Percentiles rank a stretch among this genome's conserved stretches.
Evolutionary conservation across 2,329 filamentous ascomycete genomes (phyloP).

Genomic region (Trichoderma citrinoviride): DNA sequence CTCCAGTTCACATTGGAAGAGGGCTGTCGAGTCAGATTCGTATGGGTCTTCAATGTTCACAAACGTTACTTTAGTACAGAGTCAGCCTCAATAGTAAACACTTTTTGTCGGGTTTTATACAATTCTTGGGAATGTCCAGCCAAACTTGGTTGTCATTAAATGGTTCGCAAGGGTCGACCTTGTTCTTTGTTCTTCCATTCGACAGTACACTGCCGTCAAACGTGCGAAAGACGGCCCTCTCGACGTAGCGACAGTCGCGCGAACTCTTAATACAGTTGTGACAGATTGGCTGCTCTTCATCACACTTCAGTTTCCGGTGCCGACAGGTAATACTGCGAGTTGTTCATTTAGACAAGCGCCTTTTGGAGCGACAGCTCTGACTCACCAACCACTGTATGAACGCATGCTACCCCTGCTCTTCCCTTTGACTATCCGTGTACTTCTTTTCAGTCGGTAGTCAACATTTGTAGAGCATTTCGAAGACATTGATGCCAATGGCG

Average conservation of each 20-base stretch:
- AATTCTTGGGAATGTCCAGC: background rate
- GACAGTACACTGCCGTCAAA: background rate
- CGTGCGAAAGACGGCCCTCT: constrained; percentile 1
- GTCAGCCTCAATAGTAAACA: background rate
- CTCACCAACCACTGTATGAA: constrained; percentile 7
- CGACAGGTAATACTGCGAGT: background rate
- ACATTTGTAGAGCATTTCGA: background rate
- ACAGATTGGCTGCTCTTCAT: constrained; percentile 3
- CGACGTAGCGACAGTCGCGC: constrained; percentile 1
- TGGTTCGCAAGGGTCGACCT: background rate
- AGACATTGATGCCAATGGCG: background rate
- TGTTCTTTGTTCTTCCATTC: background rate
- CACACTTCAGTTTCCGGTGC: constrained; percentile 8
- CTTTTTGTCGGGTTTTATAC: background rate
- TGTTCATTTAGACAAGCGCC: background rate
- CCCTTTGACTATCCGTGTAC: background rate
- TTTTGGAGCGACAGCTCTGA: background rate
- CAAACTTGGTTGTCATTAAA: constrained; percentile 4
- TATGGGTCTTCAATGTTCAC: constrained; percentile 14
- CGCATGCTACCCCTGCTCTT: background rate
- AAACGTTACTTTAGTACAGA: background rate
- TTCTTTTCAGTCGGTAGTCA: too few species aligned
- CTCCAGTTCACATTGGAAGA: background rate
- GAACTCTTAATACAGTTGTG: constrained; percentile 2
- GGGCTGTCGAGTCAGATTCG: background rate